phyloP scores from a whole-genome alignment of 2,329 filamentous ascomycete species.

The Colletotrichum zoysiae region DNA sequence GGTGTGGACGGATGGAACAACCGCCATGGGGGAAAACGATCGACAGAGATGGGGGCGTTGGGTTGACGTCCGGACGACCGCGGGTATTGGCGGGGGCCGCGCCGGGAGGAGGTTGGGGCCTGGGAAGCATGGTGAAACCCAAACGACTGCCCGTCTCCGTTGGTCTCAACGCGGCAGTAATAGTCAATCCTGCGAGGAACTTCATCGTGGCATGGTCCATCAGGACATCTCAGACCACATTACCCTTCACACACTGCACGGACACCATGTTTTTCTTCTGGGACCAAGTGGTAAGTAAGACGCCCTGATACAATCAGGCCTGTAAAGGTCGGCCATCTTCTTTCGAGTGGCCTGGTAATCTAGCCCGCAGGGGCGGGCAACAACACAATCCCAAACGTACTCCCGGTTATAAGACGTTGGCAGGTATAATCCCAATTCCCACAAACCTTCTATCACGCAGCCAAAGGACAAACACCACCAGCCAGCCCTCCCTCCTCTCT shows the following conservation, averaged over 20 bases:
- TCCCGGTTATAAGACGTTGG: conserved; percentile 28
- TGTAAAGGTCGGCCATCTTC: conserved; percentile 14
- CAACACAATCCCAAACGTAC: conserved; percentile 30
- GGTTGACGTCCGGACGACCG: conserved; percentile 18
- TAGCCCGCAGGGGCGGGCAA: conserved; percentile 35
- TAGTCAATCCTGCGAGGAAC: neutral
- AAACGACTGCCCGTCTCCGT: neutral
- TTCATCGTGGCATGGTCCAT: neutral
- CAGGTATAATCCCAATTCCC: conserved; percentile 33
- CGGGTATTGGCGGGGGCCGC: conserved; percentile 4
- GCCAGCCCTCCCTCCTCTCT: conserved; percentile 16
- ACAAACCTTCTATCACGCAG: conserved; percentile 30
- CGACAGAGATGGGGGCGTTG: neutral
- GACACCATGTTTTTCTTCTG: neutral
- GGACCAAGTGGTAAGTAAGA: neutral
- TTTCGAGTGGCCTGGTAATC: conserved; percentile 29
- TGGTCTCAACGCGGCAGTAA: neutral
- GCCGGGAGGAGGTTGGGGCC: neutral
- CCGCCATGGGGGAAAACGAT: no score
- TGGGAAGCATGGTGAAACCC: neutral
- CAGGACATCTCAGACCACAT: neutral
- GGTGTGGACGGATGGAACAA: no score
- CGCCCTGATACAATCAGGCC: conserved; percentile 22
- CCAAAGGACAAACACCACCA: conserved; percentile 16
- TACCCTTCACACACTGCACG: neutral